Percentiles rank a stretch among this genome's conserved stretches.
phyloP scores from a whole-genome alignment of 148 eudicot genomes.

The Chenopodium quinoa region DNA sequence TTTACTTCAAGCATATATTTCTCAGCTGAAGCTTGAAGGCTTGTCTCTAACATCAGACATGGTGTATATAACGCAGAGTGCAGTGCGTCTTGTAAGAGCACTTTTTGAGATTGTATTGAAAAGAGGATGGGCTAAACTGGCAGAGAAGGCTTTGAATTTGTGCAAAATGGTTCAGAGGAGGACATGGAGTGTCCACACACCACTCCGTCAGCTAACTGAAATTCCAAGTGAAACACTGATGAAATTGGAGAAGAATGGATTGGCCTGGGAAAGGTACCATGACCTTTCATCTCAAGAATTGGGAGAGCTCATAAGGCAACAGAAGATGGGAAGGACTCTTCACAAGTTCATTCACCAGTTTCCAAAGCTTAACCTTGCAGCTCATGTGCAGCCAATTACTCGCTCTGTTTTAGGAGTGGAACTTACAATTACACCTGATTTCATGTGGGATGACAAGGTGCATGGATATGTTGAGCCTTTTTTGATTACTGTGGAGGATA shows the following conservation, averaged over 20 bases:
- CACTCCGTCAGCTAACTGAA: constrained; percentile 78
- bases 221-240: constrained; percentile 58
- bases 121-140: constrained; percentile 87
- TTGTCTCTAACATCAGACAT: constrained; percentile 81
- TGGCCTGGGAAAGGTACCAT: constrained; percentile 90
- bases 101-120: constrained; percentile 79
- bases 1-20: constrained; percentile 81
- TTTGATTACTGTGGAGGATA: constrained; percentile 94
- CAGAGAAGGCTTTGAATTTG: constrained; percentile 77
- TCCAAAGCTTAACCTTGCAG: constrained; percentile 82
- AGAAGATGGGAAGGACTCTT: constrained; percentile 78
- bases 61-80: constrained; percentile 91
- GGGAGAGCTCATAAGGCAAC: constrained; percentile 73
- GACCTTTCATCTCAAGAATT: constrained; percentile 85
- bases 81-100: constrained; percentile 79
- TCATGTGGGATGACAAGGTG: constrained; percentile 86
- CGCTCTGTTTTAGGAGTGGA: constrained; percentile 83
- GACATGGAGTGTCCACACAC: constrained; percentile 91
- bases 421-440: constrained; percentile 84
- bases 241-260: constrained; percentile 85
- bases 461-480: constrained; percentile 95
- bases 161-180: constrained; percentile 88
- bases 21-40: constrained; percentile 86
- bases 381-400: constrained; percentile 93
- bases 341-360: constrained; percentile 86